Evolutionary conservation across 2,329 filamentous ascomycete species (phyloP).

Genomic region (Mariannaea sp.): DNA sequence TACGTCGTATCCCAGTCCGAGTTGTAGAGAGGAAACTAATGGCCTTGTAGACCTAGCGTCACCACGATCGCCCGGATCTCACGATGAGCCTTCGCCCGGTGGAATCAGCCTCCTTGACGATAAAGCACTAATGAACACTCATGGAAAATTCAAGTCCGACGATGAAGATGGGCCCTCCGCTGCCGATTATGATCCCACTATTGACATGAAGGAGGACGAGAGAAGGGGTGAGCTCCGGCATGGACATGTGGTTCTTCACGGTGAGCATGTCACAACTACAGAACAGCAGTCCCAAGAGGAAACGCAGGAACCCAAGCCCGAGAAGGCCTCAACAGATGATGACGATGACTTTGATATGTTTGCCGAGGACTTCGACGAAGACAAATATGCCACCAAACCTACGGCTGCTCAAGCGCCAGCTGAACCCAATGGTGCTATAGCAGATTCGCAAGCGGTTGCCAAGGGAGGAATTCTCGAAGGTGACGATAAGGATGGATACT

Average conservation of each 20-base stretch:
- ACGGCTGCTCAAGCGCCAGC: slow-evolving; percentile 42
- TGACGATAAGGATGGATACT: slow-evolving; percentile 93
- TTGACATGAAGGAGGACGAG: slow-evolving; percentile 86
- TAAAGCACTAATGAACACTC: slow-evolving; percentile 67
- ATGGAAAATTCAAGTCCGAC: slow-evolving; percentile 48
- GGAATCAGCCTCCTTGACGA: slow-evolving; percentile 69
- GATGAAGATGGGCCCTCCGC: slow-evolving; percentile 81
- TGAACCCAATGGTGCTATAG: slow-evolving; percentile 52
- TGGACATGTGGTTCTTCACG: slow-evolving; percentile 58
- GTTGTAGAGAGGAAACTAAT: slow-evolving; percentile 30
- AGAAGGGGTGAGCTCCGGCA: slow-evolving; percentile 70
- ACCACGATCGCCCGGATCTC: slow-evolving; percentile 51
- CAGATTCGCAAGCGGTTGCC: slow-evolving; percentile 62
- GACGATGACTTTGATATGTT: slow-evolving; percentile 84
- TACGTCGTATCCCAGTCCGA: slow-evolving; percentile 40
- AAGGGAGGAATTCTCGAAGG: slow-evolving; percentile 85
- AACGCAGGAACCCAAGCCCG: slow-evolving; percentile 34
- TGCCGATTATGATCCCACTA: slow-evolving; percentile 87
- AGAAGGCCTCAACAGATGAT: slow-evolving; percentile 46
- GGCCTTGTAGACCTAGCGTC: slow-evolving; percentile 45
- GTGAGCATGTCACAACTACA: slow-evolving; percentile 44
- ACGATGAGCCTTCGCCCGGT: slow-evolving; percentile 60
- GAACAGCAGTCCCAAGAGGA: slow-evolving; percentile 35
- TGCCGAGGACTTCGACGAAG: slow-evolving; percentile 75
- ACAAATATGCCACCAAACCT: slow-evolving; percentile 63